Conservation (phyloP, 345 rosid genomes). For the Hevea brasiliensis region DNA sequence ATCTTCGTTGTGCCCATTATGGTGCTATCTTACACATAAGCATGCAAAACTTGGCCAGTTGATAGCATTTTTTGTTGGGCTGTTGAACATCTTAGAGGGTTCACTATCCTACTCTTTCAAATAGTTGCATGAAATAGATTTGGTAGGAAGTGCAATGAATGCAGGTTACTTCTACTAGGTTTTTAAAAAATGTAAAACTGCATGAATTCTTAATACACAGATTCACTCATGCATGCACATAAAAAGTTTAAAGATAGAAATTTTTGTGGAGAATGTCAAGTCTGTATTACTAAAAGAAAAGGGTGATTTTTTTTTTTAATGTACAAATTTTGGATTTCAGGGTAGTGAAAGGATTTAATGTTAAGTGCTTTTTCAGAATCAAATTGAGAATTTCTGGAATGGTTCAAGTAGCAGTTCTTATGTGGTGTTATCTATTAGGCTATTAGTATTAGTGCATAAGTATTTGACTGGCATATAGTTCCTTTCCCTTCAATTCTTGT, state of each 20-base stretch:
- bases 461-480: background rate
- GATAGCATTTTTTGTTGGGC: background rate
- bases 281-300: background rate
- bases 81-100: background rate
- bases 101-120: background rate
- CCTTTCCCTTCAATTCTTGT: background rate
- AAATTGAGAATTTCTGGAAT: background rate
- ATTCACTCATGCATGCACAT: background rate
- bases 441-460: background rate
- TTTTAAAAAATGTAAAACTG: background rate
- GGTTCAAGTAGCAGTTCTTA: background rate
- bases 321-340: background rate
- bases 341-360: background rate
- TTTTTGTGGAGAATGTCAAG: background rate
- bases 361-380: background rate
- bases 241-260: no score
- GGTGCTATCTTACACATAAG: background rate
- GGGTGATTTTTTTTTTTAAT: background rate
- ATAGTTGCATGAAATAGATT: background rate
- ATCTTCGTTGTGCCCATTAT: background rate
- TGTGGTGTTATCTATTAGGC: background rate
- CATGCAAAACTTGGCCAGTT: background rate
- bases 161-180: background rate
- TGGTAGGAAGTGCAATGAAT: background rate
- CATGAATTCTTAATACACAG: background rate